Percentiles rank a stretch among this genome's conserved stretches.
Conservation (phyloP, 2,329 filamentous ascomycete species). For the Samsoniella hepiali region DNA sequence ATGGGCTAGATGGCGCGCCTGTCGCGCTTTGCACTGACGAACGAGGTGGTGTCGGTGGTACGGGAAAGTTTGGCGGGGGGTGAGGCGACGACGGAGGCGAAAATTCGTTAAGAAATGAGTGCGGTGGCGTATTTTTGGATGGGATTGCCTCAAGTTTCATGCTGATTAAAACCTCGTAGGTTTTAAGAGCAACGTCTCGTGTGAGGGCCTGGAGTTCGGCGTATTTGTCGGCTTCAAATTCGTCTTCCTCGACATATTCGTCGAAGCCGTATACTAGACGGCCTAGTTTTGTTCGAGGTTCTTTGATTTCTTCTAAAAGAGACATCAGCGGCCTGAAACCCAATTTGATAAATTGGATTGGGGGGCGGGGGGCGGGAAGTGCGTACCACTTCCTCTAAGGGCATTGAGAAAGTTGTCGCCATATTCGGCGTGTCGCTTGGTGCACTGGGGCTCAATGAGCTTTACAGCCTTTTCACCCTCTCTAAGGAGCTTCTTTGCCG, state of each 20-base stretch:
- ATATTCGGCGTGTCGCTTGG: slow-evolving; percentile 37
- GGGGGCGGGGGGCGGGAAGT: too few species aligned
- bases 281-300: slow-evolving; percentile 45
- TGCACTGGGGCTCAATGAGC: slow-evolving; percentile 27
- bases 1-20: neutral
- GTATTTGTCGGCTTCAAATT: slow-evolving; percentile 51
- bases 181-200: slow-evolving; percentile 46
- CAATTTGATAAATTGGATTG: neutral
- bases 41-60: slow-evolving; percentile 16
- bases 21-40: slow-evolving; percentile 8
- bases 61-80: slow-evolving; percentile 14
- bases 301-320: slow-evolving; percentile 46
- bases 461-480: slow-evolving; percentile 49
- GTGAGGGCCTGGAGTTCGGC: slow-evolving; percentile 46
- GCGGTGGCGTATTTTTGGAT: slow-evolving; percentile 25
- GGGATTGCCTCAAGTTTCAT: slow-evolving; percentile 47
- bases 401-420: slow-evolving; percentile 48
- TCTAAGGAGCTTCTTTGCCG: slow-evolving; percentile 45
- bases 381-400: slow-evolving; percentile 52
- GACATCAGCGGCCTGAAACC: neutral
- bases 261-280: slow-evolving; percentile 57
- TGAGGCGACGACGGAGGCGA: slow-evolving; percentile 15
- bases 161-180: slow-evolving; percentile 50
- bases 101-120: slow-evolving; percentile 27
- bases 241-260: slow-evolving; percentile 48